Evolutionary conservation across 2,329 filamentous ascomycete species (phyloP), one percentile per base, ranked within the genome.

Genomic region (Beauveria brongniartii): DNA sequence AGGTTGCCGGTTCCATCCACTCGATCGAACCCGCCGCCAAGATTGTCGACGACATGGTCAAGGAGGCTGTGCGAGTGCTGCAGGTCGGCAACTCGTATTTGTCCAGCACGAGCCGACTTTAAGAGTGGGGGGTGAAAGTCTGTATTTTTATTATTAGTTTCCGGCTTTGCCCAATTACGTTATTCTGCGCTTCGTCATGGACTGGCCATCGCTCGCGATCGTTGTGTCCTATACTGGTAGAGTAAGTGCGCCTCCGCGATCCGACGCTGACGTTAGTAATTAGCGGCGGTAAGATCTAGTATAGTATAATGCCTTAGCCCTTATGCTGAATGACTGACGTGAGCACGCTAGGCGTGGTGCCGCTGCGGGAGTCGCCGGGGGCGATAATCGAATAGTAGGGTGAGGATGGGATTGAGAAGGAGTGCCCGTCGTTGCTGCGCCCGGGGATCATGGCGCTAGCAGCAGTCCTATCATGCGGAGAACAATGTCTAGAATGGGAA

Each of bases 11-110:
- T 1, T 82, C 87, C 1, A 90, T 97, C 61, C 74, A 77, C 40
- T 85, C 87, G 66, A 84, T 97, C 63, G 86, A 94, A 78, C 91
- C 92, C 0, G 93, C 93, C 0, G 82, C 78, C 52, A 82, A 87
- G 65, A 96, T 97, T 76, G 86, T 97, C n/a, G 82, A 86, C 63
- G 91, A 95, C 66, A 97, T 97, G 91, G 90, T 96, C 10, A 75
- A 77, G 22, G 87, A 92, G 72, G 91, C 90, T 1, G 85, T 86
- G 9, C 80, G 82, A 1, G 84, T 88, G 79, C 70, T 95, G 67
- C 84, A 79, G 72, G 70, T 80, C 24, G 88, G 86, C 5, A 77
- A 80, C 43, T 73, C 75, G 3, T 92, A 89, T 73, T 71, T 92
- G 63, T 70, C 65, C n/a, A 70, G 68, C 51, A 75, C 72, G 67